Evolutionary conservation across 768 basidiomycete genomes (phyloP), one percentile per base, ranked within the genome.

Genomic region (Rhizopogon vinicolor): DNA sequence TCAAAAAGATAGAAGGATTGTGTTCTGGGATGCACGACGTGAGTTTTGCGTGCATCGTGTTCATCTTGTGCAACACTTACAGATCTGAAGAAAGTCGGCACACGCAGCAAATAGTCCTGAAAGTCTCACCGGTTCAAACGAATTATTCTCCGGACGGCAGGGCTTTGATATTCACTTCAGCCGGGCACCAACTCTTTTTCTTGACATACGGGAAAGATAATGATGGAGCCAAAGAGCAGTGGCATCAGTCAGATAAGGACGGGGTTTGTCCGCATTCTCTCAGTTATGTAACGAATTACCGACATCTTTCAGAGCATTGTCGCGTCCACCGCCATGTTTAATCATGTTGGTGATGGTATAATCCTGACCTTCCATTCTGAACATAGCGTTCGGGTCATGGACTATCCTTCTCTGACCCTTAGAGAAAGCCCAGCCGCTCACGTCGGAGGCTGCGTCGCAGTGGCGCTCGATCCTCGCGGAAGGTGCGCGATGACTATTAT

Each of bases 1-100:
- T 61, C 83, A 85, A 64, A 86, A 81, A 62, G 90, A 93, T 60
- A 76, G 84, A 59, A 76, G 82, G 25, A 78, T 92, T 28, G 85
- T 87, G 2, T 91, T 91, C 63, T 93, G 90, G 89, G 90, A 93
- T 66, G 87, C 88, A 16, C 76, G 90, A 68, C 89, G 90, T 92
- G 72, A 59, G 83, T 72, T 49, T 19, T 2, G 3, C 42, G 8
- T 43, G 25, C 16, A 7, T 37, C 14, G 6, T 40, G 28, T 31
- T 10, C 28, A 16, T 33, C 35, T 9, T 45, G 18, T 18, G 59
- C 62, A 49, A 69, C 41, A 19, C 50, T 45, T 29, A 37, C 14
- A 5, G 25, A 29, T 37, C 51, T 56, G 41, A 68, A 91, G 89
- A 90, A 80, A 87, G 82, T 66, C 83, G 87, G 51, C 74, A 81